A percentile compares a stretch with the other conserved stretches of the same genome.
phyloP scores from a whole-genome alignment of 208 protist species.

The Leishmania guyanensis region DNA sequence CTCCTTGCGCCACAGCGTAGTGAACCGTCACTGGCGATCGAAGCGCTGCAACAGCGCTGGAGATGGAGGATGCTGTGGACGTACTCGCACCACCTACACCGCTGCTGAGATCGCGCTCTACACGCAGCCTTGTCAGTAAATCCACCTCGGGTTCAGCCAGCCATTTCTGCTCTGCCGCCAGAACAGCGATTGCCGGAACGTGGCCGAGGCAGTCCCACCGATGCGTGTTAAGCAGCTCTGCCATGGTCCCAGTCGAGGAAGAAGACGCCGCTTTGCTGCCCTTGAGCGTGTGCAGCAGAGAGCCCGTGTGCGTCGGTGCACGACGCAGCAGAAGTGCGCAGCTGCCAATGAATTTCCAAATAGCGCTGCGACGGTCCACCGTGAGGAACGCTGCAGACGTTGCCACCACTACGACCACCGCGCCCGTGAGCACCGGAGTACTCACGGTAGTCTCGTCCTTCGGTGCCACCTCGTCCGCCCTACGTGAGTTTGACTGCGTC shows the following conservation, averaged over 20 bases:
- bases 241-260: neutral
- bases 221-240: conserved; percentile 30
- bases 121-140: conserved; percentile 17
- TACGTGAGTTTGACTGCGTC: neutral
- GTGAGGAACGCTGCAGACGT: conserved; percentile 49
- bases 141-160: conserved; percentile 24
- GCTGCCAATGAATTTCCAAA: conserved; percentile 75
- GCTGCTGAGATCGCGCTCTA: neutral
- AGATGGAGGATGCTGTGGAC: neutral
- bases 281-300: conserved; percentile 11
- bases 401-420: conserved; percentile 42
- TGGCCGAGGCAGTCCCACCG: conserved; percentile 71
- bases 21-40: conserved; percentile 45
- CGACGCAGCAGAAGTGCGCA: conserved; percentile 29
- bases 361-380: conserved; percentile 59
- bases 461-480: neutral
- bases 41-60: conserved; percentile 1
- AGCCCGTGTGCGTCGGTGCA: neutral
- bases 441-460: conserved; percentile 2
- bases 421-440: conserved; percentile 7
- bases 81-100: neutral
- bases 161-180: conserved; percentile 25
- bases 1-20: conserved; percentile 61
- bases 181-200: conserved; percentile 33
- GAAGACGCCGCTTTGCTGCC: conserved; percentile 1